These are phyloP conservation scores for Coix lacrymajobi DNA, from an alignment of 176 grass and related monocot species.

Conservation along the genomic window DNA sequence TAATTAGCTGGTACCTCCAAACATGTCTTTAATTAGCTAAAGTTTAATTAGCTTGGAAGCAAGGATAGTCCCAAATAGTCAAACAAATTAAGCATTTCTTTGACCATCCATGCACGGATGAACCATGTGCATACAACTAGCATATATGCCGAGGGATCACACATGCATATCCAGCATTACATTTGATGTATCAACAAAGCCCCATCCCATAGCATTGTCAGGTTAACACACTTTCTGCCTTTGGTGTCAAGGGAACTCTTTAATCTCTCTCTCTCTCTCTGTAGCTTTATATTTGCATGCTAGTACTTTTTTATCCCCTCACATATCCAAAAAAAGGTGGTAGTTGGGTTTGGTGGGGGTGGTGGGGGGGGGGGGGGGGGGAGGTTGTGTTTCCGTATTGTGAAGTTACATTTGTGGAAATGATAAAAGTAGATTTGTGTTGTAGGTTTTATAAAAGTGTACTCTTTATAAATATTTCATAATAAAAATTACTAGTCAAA, in stretches of 20 bases:
- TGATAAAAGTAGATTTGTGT: neutral
- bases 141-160: neutral
- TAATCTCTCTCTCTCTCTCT: no score
- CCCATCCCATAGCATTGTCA: neutral
- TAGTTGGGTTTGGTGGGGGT: no score
- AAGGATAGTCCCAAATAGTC: constrained; percentile 11
- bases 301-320: no score
- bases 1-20: no score
- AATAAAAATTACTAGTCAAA: neutral
- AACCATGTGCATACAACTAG: neutral
- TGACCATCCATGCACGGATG: neutral
- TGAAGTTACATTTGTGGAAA: no score
- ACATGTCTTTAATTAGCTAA: no score
- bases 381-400: no score
- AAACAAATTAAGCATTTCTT: constrained; percentile 20
- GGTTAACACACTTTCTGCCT: no score
- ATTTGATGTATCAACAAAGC: neutral
- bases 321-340: no score
- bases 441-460: neutral
- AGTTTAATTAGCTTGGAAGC: constrained; percentile 31
- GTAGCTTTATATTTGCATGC: no score
- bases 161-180: neutral
- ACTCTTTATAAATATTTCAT: neutral
- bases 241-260: no score
- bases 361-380: no score